A percentile compares a stretch with the other conserved stretches of the same genome.
These are phyloP conservation scores for Neurospora sp. DNA, from an alignment of 495 filamentous ascomycete species.

Conservation along the genomic window DNA sequence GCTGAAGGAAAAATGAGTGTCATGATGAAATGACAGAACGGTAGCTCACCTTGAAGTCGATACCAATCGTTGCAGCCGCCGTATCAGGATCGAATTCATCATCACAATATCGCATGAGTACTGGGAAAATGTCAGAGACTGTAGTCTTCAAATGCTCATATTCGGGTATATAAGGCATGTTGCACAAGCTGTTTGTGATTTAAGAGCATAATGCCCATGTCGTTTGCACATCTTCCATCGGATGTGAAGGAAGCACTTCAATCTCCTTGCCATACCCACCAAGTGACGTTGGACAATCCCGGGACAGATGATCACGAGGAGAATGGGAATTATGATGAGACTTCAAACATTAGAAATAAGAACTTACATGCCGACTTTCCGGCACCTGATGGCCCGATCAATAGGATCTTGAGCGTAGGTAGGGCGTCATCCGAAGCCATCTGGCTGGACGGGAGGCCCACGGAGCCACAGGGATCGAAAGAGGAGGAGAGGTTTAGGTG, in stretches of 20 bases:
- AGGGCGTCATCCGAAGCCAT: constrained; percentile 40
- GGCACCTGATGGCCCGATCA: constrained; percentile 44
- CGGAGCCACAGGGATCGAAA: not conserved
- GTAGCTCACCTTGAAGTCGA: constrained; percentile 47
- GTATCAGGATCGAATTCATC: constrained; percentile 50
- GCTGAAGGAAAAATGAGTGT: not conserved
- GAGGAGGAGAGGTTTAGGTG: not conserved
- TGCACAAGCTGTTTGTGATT: not conserved
- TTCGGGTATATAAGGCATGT: not conserved
- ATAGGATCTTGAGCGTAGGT: constrained; percentile 41
- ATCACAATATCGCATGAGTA: constrained; percentile 38
- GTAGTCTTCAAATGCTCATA: not conserved
- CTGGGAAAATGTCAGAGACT: constrained; percentile 1
- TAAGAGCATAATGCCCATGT: not conserved
- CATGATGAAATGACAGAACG: not conserved
- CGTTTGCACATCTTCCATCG: not conserved
- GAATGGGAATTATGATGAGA: not conserved
- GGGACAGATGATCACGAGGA: not conserved
- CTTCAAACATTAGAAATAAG: not conserved
- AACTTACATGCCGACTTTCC: constrained; percentile 45
- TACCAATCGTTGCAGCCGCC: constrained; percentile 49
- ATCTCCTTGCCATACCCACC: not conserved
- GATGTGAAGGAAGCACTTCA: not conserved
- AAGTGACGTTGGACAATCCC: not conserved
- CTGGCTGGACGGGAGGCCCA: not conserved